Evolutionary conservation across 106 monocot genomes (phyloP).

Genomic region (Vanilla planifolia): DNA sequence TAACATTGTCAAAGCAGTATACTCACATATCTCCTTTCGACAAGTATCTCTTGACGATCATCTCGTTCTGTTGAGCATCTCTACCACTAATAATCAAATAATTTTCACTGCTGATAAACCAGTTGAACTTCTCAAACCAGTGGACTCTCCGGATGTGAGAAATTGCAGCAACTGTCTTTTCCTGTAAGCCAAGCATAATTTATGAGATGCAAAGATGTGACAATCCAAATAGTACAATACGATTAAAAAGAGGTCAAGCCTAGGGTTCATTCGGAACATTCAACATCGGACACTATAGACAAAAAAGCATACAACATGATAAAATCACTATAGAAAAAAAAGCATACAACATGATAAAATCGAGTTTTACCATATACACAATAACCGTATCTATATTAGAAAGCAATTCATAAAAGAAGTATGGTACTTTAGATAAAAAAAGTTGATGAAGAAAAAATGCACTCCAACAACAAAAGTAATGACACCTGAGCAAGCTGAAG

Average conservation of each 20-base stretch:
- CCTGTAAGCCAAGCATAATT: conserved; percentile 38
- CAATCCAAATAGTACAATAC: neutral
- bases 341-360: neutral
- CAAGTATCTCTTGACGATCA: conserved; percentile 98
- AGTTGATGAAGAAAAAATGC: neutral
- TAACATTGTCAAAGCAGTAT: neutral
- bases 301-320: no score
- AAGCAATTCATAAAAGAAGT: neutral
- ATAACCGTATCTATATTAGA: neutral
- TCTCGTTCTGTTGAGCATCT: conserved; percentile 99
- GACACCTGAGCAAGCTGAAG: conserved; percentile 90
- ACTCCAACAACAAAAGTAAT: neutral
- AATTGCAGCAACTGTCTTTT: conserved; percentile 96
- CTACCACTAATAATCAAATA: conserved; percentile 98
- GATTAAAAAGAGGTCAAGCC: neutral
- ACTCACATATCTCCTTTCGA: conserved; percentile 99
- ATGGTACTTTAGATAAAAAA: neutral
- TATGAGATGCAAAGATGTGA: neutral
- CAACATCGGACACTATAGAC: neutral
- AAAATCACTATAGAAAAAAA: no score
- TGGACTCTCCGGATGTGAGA: conserved; percentile 97
- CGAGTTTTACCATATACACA: neutral
- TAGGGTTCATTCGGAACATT: neutral
- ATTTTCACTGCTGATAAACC: conserved; percentile 99
- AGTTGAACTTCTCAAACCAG: conserved; percentile 99